Base-by-base conservation (phyloP, 2,329 filamentous ascomycete genomes). In the Helicocarpus griseus region DNA sequence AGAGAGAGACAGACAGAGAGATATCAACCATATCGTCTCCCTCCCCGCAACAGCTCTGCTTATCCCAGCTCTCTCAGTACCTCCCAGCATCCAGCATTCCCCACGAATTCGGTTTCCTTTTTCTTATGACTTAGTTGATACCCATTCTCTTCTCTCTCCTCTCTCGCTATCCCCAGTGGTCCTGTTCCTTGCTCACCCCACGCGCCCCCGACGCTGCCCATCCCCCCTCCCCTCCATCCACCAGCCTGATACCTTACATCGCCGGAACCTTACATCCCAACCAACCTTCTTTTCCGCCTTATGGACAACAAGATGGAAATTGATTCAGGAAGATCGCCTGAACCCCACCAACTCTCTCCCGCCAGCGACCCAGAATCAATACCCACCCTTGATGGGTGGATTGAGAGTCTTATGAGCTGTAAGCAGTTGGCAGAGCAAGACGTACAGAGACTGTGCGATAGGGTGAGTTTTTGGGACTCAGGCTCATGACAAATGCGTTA, bases 291-390 rank as follows among this genome's bases (percentile, higher is more conserved):
- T 40, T 4, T 19, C 43, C 40, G 11, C 36, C 36, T 54, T 58
- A 95, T 96, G 89, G 91, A 98, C 73, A 95, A 89, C 67, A 95
- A 94, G 73, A 98, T 98, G 93, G 91, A 96, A 64, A 73, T 77
- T 77, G 93, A 98, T 70, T 89, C 95, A 63, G 87, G 86, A 66
- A 87, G 90, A 73, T 83, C 86, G 65, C 87, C 89, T 59, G 83
- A 86, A 68, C 80, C 82, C 59, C 80, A 87, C 68, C 86, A 86
- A 66, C 73, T 95, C 62, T 82, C 86, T 54, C 82, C 89, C 48
- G 76, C 82, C 51, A 79, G 82, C 64, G 93, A 97, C 75, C 87
- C 91, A 51, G 84, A 90, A 55, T 88, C 89, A 61, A 93, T 95
- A 76, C 83, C 87, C 56, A 95, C 89, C 55, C 79, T 98, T 57